Evolutionary conservation across 1,284 basidiomycete genomes (phyloP), one percentile per base, ranked within the genome.

Genomic region (Sanguinoderma infundibulare): DNA sequence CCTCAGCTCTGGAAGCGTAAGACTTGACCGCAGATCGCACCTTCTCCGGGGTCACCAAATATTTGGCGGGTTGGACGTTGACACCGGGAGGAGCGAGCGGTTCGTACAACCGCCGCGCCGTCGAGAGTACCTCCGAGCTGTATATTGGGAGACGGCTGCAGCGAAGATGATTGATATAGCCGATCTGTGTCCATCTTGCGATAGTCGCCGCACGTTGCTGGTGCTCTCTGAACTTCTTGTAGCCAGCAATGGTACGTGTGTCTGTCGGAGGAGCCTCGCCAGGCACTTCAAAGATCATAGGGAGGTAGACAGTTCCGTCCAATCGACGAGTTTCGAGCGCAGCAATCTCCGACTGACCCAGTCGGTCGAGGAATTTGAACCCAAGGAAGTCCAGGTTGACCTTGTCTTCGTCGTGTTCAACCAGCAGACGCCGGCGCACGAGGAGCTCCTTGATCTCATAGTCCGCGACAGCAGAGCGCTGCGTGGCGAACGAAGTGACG

Each of bases 391-490:
- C 86, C 35, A 96, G 77, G 67, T 91, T 84, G 40, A 94, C 71
- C 10, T 66, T 69, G 22, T 83, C 80, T 42, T 73, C 82, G 68
- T 81, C 82, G 6, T 82, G 74, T 9, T 81, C 76, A 8, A 74
- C 70, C 10, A 94, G 69, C 20, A 96, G 77, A 35, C 85, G 79
- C 38, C 90, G 85, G 24, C 96, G 85, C 15, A 96, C 77, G n/a
- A 98, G 83, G 6, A 98, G 74, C 58, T 97, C 96, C 72, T 90
- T 89, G 76, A 96, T 93, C 77, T 96, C 94, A 71, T 87, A 98
- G 64, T 94, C 91, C 17, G 90, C 88, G 22, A 91, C 81, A 4
- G 91, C 94, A 24, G 94, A 92, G 32, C 87, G 85, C 38, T 84
- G 78, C 90, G 96, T 94, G 0, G 91, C 89, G 74, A 98, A 97